phyloP scores from a whole-genome alignment of 78 protist genomes.

The Protostelium mycophagum region DNA sequence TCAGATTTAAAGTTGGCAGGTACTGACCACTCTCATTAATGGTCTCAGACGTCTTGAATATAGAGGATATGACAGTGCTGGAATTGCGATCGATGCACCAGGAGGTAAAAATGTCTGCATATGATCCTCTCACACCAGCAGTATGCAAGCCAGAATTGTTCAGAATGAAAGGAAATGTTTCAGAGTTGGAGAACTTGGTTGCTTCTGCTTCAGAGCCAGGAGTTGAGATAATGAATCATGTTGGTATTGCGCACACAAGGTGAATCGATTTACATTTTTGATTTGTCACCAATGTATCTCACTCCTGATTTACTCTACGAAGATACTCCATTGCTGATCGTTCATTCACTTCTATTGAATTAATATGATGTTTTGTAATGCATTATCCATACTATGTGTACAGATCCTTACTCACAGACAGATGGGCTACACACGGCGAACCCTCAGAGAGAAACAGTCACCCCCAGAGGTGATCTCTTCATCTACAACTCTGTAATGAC shows the following conservation, averaged over 20 bases:
- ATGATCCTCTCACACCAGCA: neutral
- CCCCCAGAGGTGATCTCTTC: too few species aligned
- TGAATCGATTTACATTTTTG: too few species aligned
- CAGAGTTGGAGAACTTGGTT: neutral
- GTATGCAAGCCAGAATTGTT: neutral
- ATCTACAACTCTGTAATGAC: too few species aligned
- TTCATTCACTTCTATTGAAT: too few species aligned
- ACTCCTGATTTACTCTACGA: neutral
- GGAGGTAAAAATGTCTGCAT: neutral
- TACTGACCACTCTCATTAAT: conserved; percentile 14
- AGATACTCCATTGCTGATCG: too few species aligned
- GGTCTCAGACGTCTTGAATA: conserved; percentile 84
- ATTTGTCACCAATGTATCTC: too few species aligned
- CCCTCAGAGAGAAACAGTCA: conserved; percentile 63
- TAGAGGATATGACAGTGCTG: conserved; percentile 93
- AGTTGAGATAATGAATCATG: neutral
- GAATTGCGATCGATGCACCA: conserved; percentile 42
- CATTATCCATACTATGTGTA: too few species aligned
- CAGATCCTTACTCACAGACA: too few species aligned
- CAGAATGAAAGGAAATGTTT: conserved; percentile 18
- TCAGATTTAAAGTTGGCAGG: neutral
- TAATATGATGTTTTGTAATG: too few species aligned
- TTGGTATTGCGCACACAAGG: conserved; percentile 91
- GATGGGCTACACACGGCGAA: conserved; percentile 77
- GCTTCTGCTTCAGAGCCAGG: neutral